Evolutionary conservation across 2,329 filamentous ascomycete species (phyloP).

Genomic region (Coleophoma cylindrospora): DNA sequence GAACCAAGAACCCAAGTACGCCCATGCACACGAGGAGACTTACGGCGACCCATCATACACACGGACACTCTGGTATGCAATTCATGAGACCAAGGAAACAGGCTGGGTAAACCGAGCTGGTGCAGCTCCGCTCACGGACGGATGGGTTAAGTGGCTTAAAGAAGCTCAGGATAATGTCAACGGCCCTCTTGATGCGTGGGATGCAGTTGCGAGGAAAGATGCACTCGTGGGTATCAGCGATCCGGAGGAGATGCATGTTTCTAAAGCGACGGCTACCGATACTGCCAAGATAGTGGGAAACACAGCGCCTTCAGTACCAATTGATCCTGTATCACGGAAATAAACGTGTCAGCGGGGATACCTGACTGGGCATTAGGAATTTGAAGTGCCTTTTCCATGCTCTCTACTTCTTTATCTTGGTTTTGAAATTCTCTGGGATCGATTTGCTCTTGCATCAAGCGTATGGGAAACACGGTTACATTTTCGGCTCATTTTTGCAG

Average conservation of each 20-base stretch:
- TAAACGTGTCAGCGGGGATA: too few species aligned
- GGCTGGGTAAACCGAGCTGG: slow-evolving; percentile 48
- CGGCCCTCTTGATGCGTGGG: slow-evolving; percentile 31
- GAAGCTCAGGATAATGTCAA: slow-evolving; percentile 39
- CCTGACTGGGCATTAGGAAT: too few species aligned
- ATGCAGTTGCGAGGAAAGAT: slow-evolving; percentile 43
- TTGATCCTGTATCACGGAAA: too few species aligned
- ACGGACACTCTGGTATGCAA: slow-evolving; percentile 52
- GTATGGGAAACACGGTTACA: too few species aligned
- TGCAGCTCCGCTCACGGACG: slow-evolving; percentile 43
- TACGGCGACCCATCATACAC: slow-evolving; percentile 44
- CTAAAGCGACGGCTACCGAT: too few species aligned
- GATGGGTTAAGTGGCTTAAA: slow-evolving; percentile 49
- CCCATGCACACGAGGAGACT: slow-evolving; percentile 28
- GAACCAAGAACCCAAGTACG: slow-evolving; percentile 36
- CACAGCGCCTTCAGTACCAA: too few species aligned
- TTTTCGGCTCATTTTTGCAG: too few species aligned
- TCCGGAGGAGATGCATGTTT: neutral
- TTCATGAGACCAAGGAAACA: slow-evolving; percentile 45
- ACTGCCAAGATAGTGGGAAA: too few species aligned
- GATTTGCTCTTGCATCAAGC: too few species aligned
- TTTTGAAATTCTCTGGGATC: too few species aligned
- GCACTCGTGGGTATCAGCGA: slow-evolving; percentile 32
- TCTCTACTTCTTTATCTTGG: too few species aligned
- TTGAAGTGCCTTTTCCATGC: too few species aligned